Base-by-base conservation (phyloP, 495 filamentous ascomycete species). In the Chaetomium tenue region DNA sequence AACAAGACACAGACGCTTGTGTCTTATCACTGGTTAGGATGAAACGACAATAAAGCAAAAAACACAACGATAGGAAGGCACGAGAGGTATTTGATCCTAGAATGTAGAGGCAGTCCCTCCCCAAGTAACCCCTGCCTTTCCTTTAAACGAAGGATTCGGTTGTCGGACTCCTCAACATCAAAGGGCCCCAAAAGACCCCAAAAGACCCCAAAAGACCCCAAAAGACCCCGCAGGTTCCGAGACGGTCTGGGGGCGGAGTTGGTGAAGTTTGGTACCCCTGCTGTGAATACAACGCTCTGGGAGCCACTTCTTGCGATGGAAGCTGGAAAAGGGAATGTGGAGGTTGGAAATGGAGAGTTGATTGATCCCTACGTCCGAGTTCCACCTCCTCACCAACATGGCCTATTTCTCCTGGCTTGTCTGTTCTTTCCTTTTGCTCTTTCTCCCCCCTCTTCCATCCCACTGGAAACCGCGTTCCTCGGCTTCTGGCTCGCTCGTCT, bases 161-260 rank as follows among this genome's bases (percentile, higher is more conserved):
- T 12, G 33, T 11, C 33, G 11, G n/a, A 12, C 22, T 18, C 57
- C 22, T 42, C 18, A 47, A 58, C 20, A 13, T 23, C 55, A 28
- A 12, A 37, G 15, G 20, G 5, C 37, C 30, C 42, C 22, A 58
- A 59, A 46, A 46, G 42, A 59, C 57, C 57, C 57, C 57, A n/a
- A n/a, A n/a, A n/a, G n/a, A n/a, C 20, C 23, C 39, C 55, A 28
- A 12, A 37, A 5, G 20, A 5, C 37, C 30, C 42, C 22, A 58
- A 59, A 46, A 46, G 42, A 59, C 57, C 57, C 57, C 57, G 57
- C 57, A 48, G 22, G 18, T 12, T 13, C 57, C 57, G 22, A 28
- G 37, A 28, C 37, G 16, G 16, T 42, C 33, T 12, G 20, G n/a
- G 12, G 12, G 39, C 5, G 20, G 55, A 58, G 37, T 58, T 13